phyloP scores from a whole-genome alignment of 2,329 filamentous ascomycete genomes.

The Aspergillus fructus region DNA sequence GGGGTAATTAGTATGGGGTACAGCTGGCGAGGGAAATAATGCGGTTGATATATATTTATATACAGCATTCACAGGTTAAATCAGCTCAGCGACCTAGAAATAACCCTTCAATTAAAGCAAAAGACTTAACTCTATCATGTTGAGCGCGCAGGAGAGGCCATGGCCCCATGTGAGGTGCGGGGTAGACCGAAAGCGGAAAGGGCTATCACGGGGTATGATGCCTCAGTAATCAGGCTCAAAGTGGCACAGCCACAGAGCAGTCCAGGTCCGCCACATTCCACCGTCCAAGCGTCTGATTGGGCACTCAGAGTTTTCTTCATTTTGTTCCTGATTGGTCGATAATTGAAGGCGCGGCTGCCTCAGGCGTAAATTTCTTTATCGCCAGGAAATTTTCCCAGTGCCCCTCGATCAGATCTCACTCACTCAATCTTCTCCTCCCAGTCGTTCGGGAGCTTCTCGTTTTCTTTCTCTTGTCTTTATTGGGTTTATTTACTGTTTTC shows the following conservation, averaged over 20 bases:
- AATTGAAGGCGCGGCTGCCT: constrained; percentile 12
- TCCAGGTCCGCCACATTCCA: constrained; percentile 5
- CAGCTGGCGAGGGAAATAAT: not conserved
- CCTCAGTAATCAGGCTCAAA: constrained; percentile 3
- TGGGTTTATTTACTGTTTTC: constrained; percentile 8
- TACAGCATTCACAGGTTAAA: no score
- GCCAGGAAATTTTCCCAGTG: constrained; percentile 2
- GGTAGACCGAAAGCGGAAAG: constrained; percentile 17
- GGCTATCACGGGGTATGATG: constrained; percentile 1
- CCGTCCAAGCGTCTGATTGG: constrained; percentile 2
- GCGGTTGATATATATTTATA: not conserved
- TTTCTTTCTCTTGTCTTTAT: constrained; percentile 10
- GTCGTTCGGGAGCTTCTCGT: constrained; percentile 5
- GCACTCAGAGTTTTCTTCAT: constrained; percentile 8
- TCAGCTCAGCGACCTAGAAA: no score
- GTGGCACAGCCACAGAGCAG: constrained; percentile 3
- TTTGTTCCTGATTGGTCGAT: constrained; percentile 3
- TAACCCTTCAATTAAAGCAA: no score
- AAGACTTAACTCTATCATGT: no score
- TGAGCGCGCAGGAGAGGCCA: not conserved
- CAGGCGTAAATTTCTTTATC: constrained; percentile 21
- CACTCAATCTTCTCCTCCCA: constrained; percentile 5
- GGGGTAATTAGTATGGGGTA: not conserved
- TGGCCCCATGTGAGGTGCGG: constrained; percentile 11
- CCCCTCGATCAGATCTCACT: constrained; percentile 5